phyloP scores from a whole-genome alignment of 2,329 filamentous ascomycete species.

The Lasiodiplodia hormozganensis region DNA sequence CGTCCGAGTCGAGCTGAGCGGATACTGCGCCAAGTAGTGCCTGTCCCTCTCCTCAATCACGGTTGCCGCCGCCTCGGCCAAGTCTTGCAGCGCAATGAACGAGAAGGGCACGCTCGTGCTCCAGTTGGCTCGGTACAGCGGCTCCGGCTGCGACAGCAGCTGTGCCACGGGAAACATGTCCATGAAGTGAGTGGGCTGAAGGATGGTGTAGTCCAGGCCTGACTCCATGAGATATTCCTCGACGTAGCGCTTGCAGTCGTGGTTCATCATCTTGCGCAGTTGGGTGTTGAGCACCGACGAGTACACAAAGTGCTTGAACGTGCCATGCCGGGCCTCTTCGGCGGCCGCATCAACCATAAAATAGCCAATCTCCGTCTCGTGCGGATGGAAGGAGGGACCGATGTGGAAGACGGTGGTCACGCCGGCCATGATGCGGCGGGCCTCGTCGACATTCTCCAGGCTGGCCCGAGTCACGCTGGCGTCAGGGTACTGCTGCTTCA shows the following conservation, averaged over 20 bases:
- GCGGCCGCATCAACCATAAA: constrained; percentile 48
- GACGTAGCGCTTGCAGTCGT: constrained; percentile 45
- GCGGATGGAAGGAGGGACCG: constrained; percentile 44
- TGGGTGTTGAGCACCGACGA: constrained; percentile 43
- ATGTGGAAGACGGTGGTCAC: constrained; percentile 44
- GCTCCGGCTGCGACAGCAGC: constrained; percentile 35
- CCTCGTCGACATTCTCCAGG: constrained; percentile 36
- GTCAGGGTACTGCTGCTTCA: constrained; percentile 40
- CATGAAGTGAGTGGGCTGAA: constrained; percentile 47
- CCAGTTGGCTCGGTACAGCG: constrained; percentile 35
- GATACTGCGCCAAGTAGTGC: constrained; percentile 40
- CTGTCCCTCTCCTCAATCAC: constrained; percentile 37
- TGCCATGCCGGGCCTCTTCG: constrained; percentile 32
- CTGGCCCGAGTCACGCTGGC: constrained; percentile 43
- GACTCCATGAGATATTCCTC: constrained; percentile 48
- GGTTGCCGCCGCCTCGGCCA: constrained; percentile 37
- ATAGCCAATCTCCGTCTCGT: constrained; percentile 43
- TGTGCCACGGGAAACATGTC: constrained; percentile 38
- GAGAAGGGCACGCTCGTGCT: constrained; percentile 36
- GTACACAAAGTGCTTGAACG: constrained; percentile 47
- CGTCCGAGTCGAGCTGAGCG: constrained; percentile 35
- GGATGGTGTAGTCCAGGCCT: constrained; percentile 43
- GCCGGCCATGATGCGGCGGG: constrained; percentile 37
- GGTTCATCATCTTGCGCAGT: constrained; percentile 46
- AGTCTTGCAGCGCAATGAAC: constrained; percentile 37